These are phyloP conservation scores for Populus tomentosa DNA, from an alignment of 441 rosid species.

Conservation along the genomic window DNA sequence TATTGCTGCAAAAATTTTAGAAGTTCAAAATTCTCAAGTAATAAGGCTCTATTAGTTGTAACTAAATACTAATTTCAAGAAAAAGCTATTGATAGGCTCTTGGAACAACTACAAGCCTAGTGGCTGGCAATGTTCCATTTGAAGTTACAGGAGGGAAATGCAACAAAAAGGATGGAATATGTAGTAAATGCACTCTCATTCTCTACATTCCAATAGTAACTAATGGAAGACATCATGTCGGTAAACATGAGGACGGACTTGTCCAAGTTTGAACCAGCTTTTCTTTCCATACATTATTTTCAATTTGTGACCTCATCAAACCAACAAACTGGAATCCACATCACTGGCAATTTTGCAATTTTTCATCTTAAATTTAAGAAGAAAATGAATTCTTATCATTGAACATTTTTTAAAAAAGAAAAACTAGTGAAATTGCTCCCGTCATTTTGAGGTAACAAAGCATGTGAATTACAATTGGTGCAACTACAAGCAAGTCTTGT, in stretches of 20 bases:
- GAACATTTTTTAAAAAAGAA: not conserved
- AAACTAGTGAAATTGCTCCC: not conserved
- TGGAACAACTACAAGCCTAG: not conserved
- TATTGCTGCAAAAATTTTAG: constrained; percentile 48
- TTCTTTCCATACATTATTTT: not conserved
- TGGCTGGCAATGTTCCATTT: not conserved
- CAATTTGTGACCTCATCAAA: not conserved
- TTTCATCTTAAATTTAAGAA: not conserved
- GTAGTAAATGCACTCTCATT: too few species aligned
- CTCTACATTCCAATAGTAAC: too few species aligned
- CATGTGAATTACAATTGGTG: not conserved
- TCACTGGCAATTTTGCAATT: not conserved
- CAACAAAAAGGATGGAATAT: not conserved
- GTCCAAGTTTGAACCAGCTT: not conserved
- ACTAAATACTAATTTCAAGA: not conserved
- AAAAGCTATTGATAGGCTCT: not conserved
- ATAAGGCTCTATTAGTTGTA: not conserved
- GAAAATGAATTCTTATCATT: not conserved
- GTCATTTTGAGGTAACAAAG: too few species aligned
- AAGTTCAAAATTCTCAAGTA: constrained; percentile 5
- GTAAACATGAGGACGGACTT: not conserved
- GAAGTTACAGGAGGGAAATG: not conserved
- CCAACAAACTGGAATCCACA: not conserved
- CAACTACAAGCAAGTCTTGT: not conserved
- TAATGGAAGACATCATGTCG: not conserved